Percentiles rank a stretch among this genome's conserved stretches.
Evolutionary conservation across 2,329 filamentous ascomycete species (phyloP).

Genomic region (Herpotrichia juniperi): DNA sequence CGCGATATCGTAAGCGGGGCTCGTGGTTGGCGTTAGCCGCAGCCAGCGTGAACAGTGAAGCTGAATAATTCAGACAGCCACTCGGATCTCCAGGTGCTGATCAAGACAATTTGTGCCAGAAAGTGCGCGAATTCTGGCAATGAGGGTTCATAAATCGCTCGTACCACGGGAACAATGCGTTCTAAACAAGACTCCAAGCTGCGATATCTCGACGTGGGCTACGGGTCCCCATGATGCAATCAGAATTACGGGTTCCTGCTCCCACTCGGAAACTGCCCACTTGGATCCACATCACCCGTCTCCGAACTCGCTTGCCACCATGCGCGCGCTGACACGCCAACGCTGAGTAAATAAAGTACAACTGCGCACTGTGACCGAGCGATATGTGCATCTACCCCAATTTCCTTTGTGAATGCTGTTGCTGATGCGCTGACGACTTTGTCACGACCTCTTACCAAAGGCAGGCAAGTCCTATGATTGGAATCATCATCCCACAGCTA

Average conservation of each 20-base stretch:
- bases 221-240: background rate
- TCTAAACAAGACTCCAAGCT: background rate
- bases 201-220: background rate
- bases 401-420: background rate
- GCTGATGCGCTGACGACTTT: no score
- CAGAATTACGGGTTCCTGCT: background rate
- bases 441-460: background rate
- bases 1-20: constrained; percentile 36
- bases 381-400: background rate
- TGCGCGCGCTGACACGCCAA: background rate
- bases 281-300: background rate
- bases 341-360: constrained; percentile 4
- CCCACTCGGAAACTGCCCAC: background rate
- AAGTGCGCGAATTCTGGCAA: background rate
- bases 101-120: background rate
- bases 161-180: background rate
- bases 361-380: background rate
- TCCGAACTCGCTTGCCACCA: background rate
- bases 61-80: constrained; percentile 5
- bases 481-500: no score
- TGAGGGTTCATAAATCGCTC: background rate
- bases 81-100: background rate
- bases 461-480: no score
- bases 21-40: constrained; percentile 27
- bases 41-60: background rate